Evolutionary conservation across 495 filamentous ascomycete genomes (phyloP).

Genomic region (Trichoderma asperelloides): DNA sequence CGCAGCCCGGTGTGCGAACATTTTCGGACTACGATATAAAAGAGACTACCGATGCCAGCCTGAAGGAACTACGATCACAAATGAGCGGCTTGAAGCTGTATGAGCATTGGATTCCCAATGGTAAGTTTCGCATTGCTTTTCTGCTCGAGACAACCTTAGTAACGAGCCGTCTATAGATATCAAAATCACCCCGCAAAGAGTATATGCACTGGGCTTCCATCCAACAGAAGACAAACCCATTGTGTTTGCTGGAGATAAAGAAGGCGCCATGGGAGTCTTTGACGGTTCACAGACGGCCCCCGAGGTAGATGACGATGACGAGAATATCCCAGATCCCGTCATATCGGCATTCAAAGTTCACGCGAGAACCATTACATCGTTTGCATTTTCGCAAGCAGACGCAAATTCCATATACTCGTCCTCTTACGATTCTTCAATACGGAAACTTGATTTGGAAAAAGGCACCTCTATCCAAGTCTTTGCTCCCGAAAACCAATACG

Average conservation of each 20-base stretch:
- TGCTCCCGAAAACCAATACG: slow-evolving; percentile 55
- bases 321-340: slow-evolving; percentile 59
- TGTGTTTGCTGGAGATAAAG: slow-evolving; percentile 93
- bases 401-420: slow-evolving; percentile 66
- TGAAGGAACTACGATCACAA: slow-evolving; percentile 67
- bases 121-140: slow-evolving; percentile 30
- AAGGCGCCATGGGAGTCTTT: slow-evolving; percentile 88
- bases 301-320: slow-evolving; percentile 41
- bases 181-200: slow-evolving; percentile 84
- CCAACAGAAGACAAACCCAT: slow-evolving; percentile 76
- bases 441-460: slow-evolving; percentile 75
- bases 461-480: slow-evolving; percentile 71
- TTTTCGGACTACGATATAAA: slow-evolving; percentile 75
- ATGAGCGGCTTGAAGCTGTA: slow-evolving; percentile 77
- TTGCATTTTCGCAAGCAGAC: slow-evolving; percentile 66
- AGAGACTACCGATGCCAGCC: slow-evolving; percentile 64
- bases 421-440: slow-evolving; percentile 92
- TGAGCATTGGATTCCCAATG: slow-evolving; percentile 68
- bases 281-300: slow-evolving; percentile 69
- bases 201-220: slow-evolving; percentile 85
- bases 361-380: slow-evolving; percentile 76
- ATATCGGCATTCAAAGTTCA: slow-evolving; percentile 85
- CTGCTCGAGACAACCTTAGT: slow-evolving; percentile 13
- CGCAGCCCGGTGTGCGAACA: slow-evolving; percentile 69
- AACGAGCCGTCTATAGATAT: slow-evolving; percentile 48